A percentile compares a stretch with the other conserved stretches of the same genome.
phyloP scores from a whole-genome alignment of 163 green algal genomes.

The Coccomyxa subellipsoidea region DNA sequence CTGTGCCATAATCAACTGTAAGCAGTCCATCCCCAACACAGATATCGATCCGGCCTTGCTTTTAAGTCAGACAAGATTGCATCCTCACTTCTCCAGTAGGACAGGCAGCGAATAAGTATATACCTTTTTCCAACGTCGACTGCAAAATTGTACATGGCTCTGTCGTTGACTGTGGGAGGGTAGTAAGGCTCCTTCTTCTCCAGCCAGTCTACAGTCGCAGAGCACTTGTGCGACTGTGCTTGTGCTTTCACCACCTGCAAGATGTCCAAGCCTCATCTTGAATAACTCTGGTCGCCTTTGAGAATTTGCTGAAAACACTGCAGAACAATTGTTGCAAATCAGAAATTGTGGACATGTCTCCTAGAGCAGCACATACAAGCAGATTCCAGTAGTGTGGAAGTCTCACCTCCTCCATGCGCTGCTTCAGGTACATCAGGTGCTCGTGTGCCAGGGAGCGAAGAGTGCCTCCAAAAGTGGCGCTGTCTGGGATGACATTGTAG shows the following conservation, averaged over 20 bases:
- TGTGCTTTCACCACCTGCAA: slow-evolving; percentile 17
- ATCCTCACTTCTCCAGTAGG: too few relatives aligned
- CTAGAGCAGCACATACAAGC: neutral
- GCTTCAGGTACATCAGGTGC: slow-evolving; percentile 14
- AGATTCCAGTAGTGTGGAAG: too few relatives aligned
- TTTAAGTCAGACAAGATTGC: too few relatives aligned
- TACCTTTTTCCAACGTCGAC: slow-evolving; percentile 36
- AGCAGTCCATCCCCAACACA: too few relatives aligned
- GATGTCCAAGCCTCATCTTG: neutral
- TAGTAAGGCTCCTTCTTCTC: slow-evolving; percentile 34
- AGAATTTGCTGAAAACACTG: too few relatives aligned
- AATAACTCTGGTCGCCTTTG: too few relatives aligned
- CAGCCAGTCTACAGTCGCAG: slow-evolving; percentile 39
- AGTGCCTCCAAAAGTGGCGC: slow-evolving; percentile 38
- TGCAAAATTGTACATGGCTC: slow-evolving; percentile 43
- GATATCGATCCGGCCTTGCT: too few relatives aligned
- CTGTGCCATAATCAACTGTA: neutral
- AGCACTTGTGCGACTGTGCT: slow-evolving; percentile 38
- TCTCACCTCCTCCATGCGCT: slow-evolving; percentile 10
- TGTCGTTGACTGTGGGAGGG: slow-evolving; percentile 77
- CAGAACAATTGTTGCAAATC: too few relatives aligned
- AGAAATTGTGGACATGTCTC: too few relatives aligned
- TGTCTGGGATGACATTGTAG: slow-evolving; percentile 88
- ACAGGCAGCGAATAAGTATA: too few relatives aligned
- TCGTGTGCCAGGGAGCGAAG: slow-evolving; percentile 31